Base-by-base conservation (phyloP, 495 filamentous ascomycete species). In the Paragyromitra xinjiangensis region DNA sequence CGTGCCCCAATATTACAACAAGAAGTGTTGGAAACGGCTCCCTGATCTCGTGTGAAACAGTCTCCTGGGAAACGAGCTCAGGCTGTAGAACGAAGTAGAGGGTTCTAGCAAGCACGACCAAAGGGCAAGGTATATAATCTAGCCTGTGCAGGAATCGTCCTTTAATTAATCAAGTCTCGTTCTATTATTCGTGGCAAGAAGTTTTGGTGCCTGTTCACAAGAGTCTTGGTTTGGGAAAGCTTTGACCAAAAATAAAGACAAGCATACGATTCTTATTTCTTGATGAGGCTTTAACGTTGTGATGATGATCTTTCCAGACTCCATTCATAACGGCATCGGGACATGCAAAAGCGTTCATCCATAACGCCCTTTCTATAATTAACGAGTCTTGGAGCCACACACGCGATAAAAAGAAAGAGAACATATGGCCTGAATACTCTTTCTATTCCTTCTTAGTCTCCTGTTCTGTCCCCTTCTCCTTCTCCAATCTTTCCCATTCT, bases 401-500 rank as follows among this genome's bases (percentile, higher is more conserved):
- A 22, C 34, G 40, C 16, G 6, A 42, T 58, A 69, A 59, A 61
- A 66, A 24, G 34, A 26, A 42, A 50, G 44, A 62, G 40, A 34
- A 6, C 11, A 22, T 14, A 16, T 39, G 29, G 44, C 29, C 42
- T 51, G 11, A 19, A 29, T 29, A 50, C 64, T 59, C 6, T 42
- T 29, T 34, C 14, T 65, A 19, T 44, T 34, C 37, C 55, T 64
- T 39, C 42, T 14, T 11, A 24, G 12, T 45, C 40, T 65, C 39
- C 53, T 63, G 22, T 34, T 19, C 37, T 24, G 9, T 42, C 42
- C 53, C 42, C 37, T 19, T 11, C 40, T 34, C 45, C 29, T 55
- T 64, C 58, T 22, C 34, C 3, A 59, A 51, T 22, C n/a, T 34
- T 51, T 74, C 76, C 78, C 78, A 79, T 48, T 67, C 71, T 59